Base-by-base conservation (phyloP, 2,329 filamentous ascomycete species). In the Boeremia lycopersici region DNA sequence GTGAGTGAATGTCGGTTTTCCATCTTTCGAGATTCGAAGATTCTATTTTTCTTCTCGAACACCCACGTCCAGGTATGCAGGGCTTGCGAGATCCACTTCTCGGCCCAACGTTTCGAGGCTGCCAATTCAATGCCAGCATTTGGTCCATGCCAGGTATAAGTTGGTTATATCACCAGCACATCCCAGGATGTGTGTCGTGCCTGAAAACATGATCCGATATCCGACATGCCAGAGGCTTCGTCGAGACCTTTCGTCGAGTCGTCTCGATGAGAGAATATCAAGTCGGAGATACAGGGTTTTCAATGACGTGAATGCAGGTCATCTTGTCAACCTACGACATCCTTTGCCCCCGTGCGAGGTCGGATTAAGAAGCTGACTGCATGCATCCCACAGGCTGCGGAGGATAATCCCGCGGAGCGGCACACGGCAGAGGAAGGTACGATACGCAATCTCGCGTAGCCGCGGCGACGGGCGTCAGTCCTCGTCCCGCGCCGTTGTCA, bases 81-180 rank as follows among this genome's bases (percentile, higher is more conserved):
- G 11, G 29, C 30, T 36, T 31, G 29, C 17, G 15, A 45, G 52
- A 31, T 42, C 52, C 52, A 55, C 52, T 39, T 33, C 25, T 33
- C 6, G 29, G 31, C 35, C 52, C 48, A 50, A 41, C 26, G 52
- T 55, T 55, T 55, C 52, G 52, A 50, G 52, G 36, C 35, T 15
- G 19, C 31, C 45, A 13, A 11, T 42, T 17, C 40, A 25, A 45
- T 31, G 45, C 34, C 45, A 45, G 34, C 12, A 40, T 15, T 11
- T n/a, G 40, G 23, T 35, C 40, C 36, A 35, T 33, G 17, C 38
- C 36, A 35, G 44, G 10, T n/a, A 46, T 11, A 29, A 42, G 46
- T 23, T 45, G 46, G 46, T 35, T 41, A 4, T 15, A 36, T 40
- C 2, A 15, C 36, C 23, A 41, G 45, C 52, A 49, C 45, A 54